Conservation (phyloP, 306 rosid species). For the Gynostemma pentaphyllum region DNA sequence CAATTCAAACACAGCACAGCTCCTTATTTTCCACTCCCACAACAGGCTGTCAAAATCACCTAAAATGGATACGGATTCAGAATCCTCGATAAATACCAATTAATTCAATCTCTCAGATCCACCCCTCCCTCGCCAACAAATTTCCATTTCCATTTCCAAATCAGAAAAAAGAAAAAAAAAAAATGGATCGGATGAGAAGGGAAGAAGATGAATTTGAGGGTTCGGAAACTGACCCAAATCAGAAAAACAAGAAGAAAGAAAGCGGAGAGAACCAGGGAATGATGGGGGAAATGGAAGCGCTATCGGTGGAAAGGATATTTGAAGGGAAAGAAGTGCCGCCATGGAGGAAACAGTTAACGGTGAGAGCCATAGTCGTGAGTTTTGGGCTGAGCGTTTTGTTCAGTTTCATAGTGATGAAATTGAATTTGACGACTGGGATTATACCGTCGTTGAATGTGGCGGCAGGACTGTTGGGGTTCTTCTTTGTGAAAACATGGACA, state of each 20-base stretch:
- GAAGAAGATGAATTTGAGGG: neutral
- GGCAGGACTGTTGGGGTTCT: constrained; percentile 14
- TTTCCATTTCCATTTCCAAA: too few species aligned
- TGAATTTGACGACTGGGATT: constrained; percentile 10
- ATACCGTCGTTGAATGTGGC: constrained; percentile 13
- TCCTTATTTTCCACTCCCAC: too few species aligned
- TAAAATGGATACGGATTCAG: too few species aligned
- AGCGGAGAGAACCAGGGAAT: neutral
- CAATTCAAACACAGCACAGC: too few species aligned
- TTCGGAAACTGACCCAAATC: neutral
- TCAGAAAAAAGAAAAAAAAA: too few species aligned
- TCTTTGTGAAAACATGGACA: constrained; percentile 18
- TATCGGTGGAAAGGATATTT: neutral
- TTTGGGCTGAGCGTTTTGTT: constrained; percentile 14
- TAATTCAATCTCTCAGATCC: too few species aligned
- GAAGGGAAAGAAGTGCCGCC: constrained; percentile 5
- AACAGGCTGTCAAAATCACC: too few species aligned
- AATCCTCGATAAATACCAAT: too few species aligned
- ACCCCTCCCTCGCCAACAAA: too few species aligned
- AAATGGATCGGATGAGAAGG: constrained; percentile 4
- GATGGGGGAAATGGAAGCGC: neutral
- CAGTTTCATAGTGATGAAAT: constrained; percentile 11
- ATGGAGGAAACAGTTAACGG: constrained; percentile 12
- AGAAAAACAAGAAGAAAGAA: neutral
- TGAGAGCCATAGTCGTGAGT: constrained; percentile 6